Evolutionary conservation across 2,329 filamentous ascomycete species (phyloP).

Genomic region (Diaporthe citrichinensis): DNA sequence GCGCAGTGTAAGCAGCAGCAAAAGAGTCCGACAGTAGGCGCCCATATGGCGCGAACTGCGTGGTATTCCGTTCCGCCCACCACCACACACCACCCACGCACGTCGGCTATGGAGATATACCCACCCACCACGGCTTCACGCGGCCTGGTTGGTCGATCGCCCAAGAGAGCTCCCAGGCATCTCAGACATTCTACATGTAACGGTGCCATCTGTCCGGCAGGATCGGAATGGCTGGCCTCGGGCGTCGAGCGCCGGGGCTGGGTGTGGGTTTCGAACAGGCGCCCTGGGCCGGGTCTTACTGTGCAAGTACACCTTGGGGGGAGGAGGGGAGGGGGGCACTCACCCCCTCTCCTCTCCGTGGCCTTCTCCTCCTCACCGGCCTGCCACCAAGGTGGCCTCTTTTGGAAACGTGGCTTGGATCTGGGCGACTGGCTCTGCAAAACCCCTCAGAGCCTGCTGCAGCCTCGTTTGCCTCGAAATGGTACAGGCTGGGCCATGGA

Average conservation of each 20-base stretch:
- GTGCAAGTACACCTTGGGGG: slow-evolving; percentile 11
- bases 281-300: slow-evolving; percentile 11
- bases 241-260: slow-evolving; percentile 12
- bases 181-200: slow-evolving; percentile 27
- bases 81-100: neutral
- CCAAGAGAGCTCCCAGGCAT: slow-evolving; percentile 5
- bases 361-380: slow-evolving; percentile 9
- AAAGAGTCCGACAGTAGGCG: slow-evolving; percentile 8
- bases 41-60: slow-evolving; percentile 10
- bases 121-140: neutral
- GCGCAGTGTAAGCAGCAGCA: slow-evolving; percentile 13
- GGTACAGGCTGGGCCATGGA: neutral
- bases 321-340: neutral
- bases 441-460: slow-evolving; percentile 12
- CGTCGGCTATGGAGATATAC: neutral
- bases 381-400: slow-evolving; percentile 23
- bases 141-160: slow-evolving; percentile 3
- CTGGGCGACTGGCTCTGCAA: neutral
- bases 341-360: neutral
- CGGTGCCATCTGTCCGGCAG: slow-evolving; percentile 21
- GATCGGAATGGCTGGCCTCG: slow-evolving; percentile 10
- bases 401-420: slow-evolving; percentile 10
- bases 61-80: neutral
- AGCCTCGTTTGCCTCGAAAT: slow-evolving; percentile 19
- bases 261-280: neutral